phyloP scores from a whole-genome alignment of 1,284 basidiomycete species.

The Clitocybe nebularis region DNA sequence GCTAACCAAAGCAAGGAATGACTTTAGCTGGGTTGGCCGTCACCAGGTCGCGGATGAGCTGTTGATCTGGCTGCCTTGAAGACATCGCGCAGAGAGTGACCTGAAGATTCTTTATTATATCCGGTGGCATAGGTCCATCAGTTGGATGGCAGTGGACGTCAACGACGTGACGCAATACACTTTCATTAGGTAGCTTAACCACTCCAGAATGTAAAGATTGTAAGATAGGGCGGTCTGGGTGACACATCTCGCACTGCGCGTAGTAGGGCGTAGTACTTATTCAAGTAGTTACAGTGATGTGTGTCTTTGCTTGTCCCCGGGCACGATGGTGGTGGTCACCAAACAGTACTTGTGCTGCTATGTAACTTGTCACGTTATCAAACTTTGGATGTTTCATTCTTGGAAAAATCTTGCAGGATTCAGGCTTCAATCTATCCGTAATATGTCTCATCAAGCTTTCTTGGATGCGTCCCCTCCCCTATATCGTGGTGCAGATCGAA shows the following conservation, averaged over 20 bases:
- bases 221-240: too few relatives aligned
- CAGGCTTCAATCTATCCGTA: background rate
- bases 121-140: constrained; percentile 47
- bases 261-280: too few relatives aligned
- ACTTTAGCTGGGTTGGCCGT: constrained; percentile 57
- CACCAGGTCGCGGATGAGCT: constrained; percentile 58
- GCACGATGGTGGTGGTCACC: too few relatives aligned
- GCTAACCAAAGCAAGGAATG: constrained; percentile 71
- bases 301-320: constrained; percentile 2
- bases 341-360: too few relatives aligned
- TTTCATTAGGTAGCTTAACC: constrained; percentile 26
- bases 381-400: background rate
- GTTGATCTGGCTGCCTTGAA: constrained; percentile 58
- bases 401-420: background rate
- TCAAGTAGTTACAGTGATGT: too few relatives aligned
- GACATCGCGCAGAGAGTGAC: constrained; percentile 77
- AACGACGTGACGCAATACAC: constrained; percentile 59
- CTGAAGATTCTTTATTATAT: constrained; percentile 45
- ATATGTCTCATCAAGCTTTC: constrained; percentile 30
- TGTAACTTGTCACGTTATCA: too few relatives aligned
- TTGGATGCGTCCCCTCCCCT: constrained; percentile 58
- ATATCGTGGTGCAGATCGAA: constrained; percentile 33
- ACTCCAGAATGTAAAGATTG: too few relatives aligned
- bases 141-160: constrained; percentile 85
- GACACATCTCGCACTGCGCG: too few relatives aligned